These are phyloP conservation scores for Tarenaya hassleriana DNA, from an alignment of 345 rosid genomes.

Conservation along the genomic window DNA sequence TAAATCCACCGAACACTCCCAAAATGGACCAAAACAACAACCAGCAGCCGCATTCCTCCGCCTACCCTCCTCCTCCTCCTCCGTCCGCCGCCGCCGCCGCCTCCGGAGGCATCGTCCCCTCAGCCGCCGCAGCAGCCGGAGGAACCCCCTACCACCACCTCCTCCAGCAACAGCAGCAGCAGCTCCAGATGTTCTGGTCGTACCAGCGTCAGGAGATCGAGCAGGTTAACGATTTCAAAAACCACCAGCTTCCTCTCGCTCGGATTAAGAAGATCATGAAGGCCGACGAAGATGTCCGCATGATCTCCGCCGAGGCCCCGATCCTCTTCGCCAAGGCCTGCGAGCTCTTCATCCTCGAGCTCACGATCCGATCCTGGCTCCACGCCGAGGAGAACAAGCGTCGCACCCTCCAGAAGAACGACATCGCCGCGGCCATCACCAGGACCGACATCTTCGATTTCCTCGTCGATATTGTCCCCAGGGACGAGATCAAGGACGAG, in stretches of 20 bases:
- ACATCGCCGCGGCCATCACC: slow-evolving; percentile 75
- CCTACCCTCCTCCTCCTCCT: slow-evolving; percentile 44
- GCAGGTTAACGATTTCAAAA: slow-evolving; percentile 70
- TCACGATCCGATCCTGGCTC: slow-evolving; percentile 77
- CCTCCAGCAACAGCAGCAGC: slow-evolving; percentile 67
- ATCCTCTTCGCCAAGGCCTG: slow-evolving; percentile 72
- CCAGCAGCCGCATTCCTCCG: slow-evolving; percentile 49
- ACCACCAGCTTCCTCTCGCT: slow-evolving; percentile 74
- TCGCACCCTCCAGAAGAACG: slow-evolving; percentile 70
- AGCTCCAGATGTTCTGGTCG: slow-evolving; percentile 67
- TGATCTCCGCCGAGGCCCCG: slow-evolving; percentile 71
- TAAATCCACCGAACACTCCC: slow-evolving; percentile 14
- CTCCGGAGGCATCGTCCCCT: slow-evolving; percentile 22
- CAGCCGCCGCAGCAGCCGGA: slow-evolving; percentile 35
- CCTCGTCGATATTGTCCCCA: slow-evolving; percentile 66
- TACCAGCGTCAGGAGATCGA: slow-evolving; percentile 73
- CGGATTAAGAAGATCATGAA: slow-evolving; percentile 87
- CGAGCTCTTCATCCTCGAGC: slow-evolving; percentile 72
- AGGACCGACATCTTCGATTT: slow-evolving; percentile 75
- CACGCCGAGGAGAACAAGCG: slow-evolving; percentile 83
- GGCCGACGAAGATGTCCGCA: slow-evolving; percentile 34
- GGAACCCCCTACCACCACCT: slow-evolving; percentile 65
- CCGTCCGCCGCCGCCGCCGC: slow-evolving; percentile 52
- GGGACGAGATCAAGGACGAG: slow-evolving; percentile 85
- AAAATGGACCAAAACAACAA: slow-evolving; percentile 35